Base-by-base conservation (phyloP, 345 rosid species). In the Cardamine occulta region DNA sequence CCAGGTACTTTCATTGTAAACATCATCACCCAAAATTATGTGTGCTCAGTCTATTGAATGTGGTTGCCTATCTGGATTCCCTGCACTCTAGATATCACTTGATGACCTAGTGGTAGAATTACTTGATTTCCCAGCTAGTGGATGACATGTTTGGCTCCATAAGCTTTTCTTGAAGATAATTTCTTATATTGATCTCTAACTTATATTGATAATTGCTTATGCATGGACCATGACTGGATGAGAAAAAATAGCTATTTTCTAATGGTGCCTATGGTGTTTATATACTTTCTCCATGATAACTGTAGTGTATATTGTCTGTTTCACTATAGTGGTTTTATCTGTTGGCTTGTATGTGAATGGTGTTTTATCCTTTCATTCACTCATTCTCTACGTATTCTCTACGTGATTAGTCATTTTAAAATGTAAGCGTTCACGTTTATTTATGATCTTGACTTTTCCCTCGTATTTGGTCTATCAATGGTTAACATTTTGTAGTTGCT, bases 1-100 rank as follows among this genome's bases (percentile, higher is more conserved):
- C 76, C 90, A 86, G 98, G 98, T 93, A 71, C 55, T 56, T 55
- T 19, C 23, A 51, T 47, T 60, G 19, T 21, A 9, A 70, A 68
- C 40, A 23, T 31, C 52, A 23, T 53, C 3, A 6, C 31, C 14
- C 35, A 21, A 49, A 31, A 53, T 53, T 58, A 21, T 58, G 12
- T 47, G 52, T 59, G 32, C 32, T 32, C 23, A 48, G 48, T 24
- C 24, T 14, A 35, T 39, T 14, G 7, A 65, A 47, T 28, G 17
- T 1, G 28, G 19, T 11, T 42, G 37, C 28, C 15, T 68, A 12
- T 76, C 18, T 31, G 45, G 54, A 19, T 75, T 49, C n/a, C 18
- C 55, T 75, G 11, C 31, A 15, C 32, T 42, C 69, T 51, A 40
- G 45, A 52, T 69, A 61, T 69, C 37, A 54, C 24, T 61, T 69